Percentiles rank a stretch among this genome's conserved stretches.
phyloP scores from a whole-genome alignment of 1,284 basidiomycete species.

The Ceratobasidium sp. region DNA sequence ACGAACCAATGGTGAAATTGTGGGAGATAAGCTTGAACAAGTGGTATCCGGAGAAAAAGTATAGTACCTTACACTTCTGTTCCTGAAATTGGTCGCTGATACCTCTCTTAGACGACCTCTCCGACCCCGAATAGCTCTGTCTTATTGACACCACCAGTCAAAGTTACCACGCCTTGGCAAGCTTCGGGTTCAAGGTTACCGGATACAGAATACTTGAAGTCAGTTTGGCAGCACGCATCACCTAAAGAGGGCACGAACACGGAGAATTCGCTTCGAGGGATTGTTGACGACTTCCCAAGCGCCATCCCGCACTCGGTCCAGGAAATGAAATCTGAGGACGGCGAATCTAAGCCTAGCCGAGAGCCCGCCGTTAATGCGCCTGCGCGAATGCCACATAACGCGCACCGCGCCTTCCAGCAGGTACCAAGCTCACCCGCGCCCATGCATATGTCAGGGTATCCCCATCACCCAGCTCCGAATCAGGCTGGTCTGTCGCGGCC shows the following conservation, averaged over 20 bases:
- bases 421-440: conserved; percentile 70
- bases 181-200: conserved; percentile 64
- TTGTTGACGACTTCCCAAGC: conserved; percentile 80
- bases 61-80: neutral
- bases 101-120: conserved; percentile 28
- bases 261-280: conserved; percentile 82
- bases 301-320: conserved; percentile 77
- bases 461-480: conserved; percentile 58
- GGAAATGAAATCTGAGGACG: conserved; percentile 85
- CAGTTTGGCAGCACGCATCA: conserved; percentile 84
- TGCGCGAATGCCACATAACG: conserved; percentile 64
- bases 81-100: neutral
- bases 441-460: conserved; percentile 18
- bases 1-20: neutral
- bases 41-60: conserved; percentile 34
- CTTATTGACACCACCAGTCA: conserved; percentile 49
- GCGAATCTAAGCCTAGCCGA: conserved; percentile 58
- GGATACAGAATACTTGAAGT: conserved; percentile 83
- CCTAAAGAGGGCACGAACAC: conserved; percentile 72
- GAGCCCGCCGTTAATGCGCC: neutral
- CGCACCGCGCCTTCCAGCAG: conserved; percentile 84
- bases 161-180: conserved; percentile 65
- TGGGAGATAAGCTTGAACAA: neutral
- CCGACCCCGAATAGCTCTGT: conserved; percentile 48
- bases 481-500: conserved; percentile 33